Conservation (phyloP, 2,329 filamentous ascomycete genomes). For the Clarireedia homoeocarpa region DNA sequence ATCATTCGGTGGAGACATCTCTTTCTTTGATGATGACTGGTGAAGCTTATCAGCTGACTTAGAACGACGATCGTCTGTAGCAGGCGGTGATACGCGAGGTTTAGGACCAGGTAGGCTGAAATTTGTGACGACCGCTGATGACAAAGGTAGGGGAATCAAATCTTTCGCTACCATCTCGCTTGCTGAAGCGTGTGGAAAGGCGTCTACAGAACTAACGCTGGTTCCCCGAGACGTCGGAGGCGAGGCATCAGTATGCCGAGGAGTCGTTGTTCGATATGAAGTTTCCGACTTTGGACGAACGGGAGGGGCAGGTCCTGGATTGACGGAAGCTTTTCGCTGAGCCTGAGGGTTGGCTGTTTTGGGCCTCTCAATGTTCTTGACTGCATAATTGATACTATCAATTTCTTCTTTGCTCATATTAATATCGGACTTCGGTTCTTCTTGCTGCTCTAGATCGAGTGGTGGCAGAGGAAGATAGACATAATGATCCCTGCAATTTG, state of each 20-base stretch:
- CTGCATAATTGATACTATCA: background rate
- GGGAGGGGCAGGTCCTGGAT: background rate
- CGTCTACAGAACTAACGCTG: conserved; percentile 18
- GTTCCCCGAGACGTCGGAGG: conserved; percentile 10
- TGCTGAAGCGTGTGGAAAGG: conserved; percentile 20
- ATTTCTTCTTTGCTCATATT: background rate
- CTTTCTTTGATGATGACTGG: background rate
- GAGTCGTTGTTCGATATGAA: conserved; percentile 5
- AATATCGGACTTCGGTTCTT: background rate
- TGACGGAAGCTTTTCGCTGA: background rate
- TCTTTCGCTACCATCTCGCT: conserved; percentile 16
- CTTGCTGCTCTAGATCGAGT: background rate
- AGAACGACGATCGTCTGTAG: background rate
- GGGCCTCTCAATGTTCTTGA: background rate
- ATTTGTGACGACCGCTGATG: conserved; percentile 23
- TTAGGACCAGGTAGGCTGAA: conserved; percentile 25
- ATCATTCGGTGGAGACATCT: background rate
- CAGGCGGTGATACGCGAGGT: background rate
- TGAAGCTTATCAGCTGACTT: background rate
- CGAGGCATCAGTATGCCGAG: conserved; percentile 6
- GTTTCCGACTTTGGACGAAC: conserved; percentile 3
- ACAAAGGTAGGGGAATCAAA: conserved; percentile 5
- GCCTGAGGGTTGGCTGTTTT: background rate
- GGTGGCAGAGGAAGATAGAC: background rate
- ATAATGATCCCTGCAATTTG: conserved; percentile 6